phyloP scores from a whole-genome alignment of 164 flowering plant genomes.

The Taxillus chinensis region DNA sequence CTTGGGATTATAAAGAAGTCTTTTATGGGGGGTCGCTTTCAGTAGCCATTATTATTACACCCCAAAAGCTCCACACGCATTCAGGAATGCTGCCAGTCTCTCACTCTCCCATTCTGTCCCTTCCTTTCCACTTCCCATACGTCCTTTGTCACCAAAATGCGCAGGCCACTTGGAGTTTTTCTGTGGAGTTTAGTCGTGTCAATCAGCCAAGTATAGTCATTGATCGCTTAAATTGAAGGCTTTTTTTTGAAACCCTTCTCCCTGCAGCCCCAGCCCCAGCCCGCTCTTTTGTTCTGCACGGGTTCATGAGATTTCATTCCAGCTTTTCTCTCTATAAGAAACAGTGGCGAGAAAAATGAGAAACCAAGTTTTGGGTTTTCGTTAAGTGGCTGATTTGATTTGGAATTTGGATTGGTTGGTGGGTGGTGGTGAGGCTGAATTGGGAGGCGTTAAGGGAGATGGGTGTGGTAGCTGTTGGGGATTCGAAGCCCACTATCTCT shows the following conservation, averaged over 20 bases:
- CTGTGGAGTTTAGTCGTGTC: too few relatives aligned
- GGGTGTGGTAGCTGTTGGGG: slow-evolving; percentile 69
- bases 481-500: slow-evolving; percentile 78
- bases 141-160: too few relatives aligned
- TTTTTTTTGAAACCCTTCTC: too few relatives aligned
- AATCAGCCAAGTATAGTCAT: too few relatives aligned
- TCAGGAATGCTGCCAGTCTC: slow-evolving; percentile 33
- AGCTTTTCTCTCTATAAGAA: slow-evolving; percentile 5
- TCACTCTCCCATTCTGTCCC: neutral
- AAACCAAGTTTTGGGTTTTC: neutral
- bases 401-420: slow-evolving; percentile 4
- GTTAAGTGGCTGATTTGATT: neutral
- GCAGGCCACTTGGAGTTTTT: too few relatives aligned
- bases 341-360: neutral
- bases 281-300: slow-evolving; percentile 29
- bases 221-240: too few relatives aligned
- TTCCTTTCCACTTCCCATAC: neutral
- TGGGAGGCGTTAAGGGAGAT: slow-evolving; percentile 21
- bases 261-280: too few relatives aligned
- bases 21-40: slow-evolving; percentile 31
- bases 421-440: slow-evolving; percentile 3
- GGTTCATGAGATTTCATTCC: slow-evolving; percentile 21
- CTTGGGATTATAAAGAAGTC: slow-evolving; percentile 8
- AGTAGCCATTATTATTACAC: slow-evolving; percentile 41
- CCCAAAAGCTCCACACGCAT: slow-evolving; percentile 53